Conservation (phyloP, 2,329 filamentous ascomycete species). For the Microascus cirrosus region DNA sequence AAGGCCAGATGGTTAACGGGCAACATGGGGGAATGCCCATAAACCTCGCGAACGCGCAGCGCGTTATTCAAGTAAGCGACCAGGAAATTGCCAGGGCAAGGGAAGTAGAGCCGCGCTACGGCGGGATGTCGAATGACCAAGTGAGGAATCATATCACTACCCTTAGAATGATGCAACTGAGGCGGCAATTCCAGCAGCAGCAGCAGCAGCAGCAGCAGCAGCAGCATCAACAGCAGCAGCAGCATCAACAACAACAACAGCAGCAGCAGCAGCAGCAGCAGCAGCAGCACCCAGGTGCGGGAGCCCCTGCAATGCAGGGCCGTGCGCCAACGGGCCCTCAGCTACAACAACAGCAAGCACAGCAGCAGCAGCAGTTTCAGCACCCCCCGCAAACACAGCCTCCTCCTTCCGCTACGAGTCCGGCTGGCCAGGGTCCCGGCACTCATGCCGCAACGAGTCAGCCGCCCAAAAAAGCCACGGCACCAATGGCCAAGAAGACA, state of each 20-base stretch:
- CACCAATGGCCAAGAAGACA: conserved; percentile 13
- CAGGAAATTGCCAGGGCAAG: conserved; percentile 15
- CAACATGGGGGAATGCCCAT: not conserved
- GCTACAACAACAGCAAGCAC: conserved; percentile 11
- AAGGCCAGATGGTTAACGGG: not conserved
- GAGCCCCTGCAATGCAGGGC: conserved; percentile 8
- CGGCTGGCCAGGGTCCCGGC: conserved; percentile 10
- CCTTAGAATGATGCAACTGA: conserved; percentile 2
- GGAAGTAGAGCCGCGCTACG: conserved; percentile 10
- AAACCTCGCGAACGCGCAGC: not conserved
- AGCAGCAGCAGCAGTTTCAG: conserved; percentile 22
- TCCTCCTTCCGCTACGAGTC: conserved; percentile 17
- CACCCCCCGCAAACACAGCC: conserved; percentile 21
- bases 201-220: conserved; percentile 9
- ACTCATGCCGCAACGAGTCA: conserved; percentile 10
- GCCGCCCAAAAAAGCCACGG: conserved; percentile 19
- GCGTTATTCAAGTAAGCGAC: conserved; percentile 5
- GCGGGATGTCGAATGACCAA: conserved; percentile 12
- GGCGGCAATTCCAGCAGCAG: conserved; percentile 13
- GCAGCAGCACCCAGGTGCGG: conserved; percentile 10
- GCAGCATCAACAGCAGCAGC: conserved; percentile 18
- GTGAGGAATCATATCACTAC: conserved; percentile 7
- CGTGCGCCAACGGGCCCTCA: conserved; percentile 11
- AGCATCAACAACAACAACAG: conserved; percentile 13
- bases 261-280: conserved; percentile 10